Evolutionary conservation across 1,284 basidiomycete species (phyloP).

Genomic region (Apiotrichum porosum): DNA sequence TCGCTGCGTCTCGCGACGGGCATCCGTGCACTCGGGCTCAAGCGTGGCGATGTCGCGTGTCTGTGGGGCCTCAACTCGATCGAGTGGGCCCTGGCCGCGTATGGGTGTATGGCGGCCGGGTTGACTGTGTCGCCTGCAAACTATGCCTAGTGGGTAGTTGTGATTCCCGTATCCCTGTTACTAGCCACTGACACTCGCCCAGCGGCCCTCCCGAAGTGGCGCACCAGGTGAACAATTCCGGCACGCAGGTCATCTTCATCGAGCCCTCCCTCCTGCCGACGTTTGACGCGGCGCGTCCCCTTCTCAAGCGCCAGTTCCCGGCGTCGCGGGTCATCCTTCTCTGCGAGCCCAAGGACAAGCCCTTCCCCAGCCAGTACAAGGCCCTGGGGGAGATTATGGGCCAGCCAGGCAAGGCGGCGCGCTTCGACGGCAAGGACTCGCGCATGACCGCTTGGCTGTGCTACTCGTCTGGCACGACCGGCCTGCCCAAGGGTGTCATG

Average conservation of each 20-base stretch:
- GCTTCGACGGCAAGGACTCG: conserved; percentile 5
- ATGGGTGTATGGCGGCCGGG: conserved; percentile 52
- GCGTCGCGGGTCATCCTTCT: conserved; percentile 14
- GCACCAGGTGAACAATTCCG: conserved; percentile 53
- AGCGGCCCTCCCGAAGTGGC: conserved; percentile 43
- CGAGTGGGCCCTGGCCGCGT: conserved; percentile 60
- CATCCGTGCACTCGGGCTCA: conserved; percentile 40
- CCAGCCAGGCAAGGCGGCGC: conserved; percentile 1
- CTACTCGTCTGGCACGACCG: conserved; percentile 61
- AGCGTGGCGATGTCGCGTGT: conserved; percentile 33
- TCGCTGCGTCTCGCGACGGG: conserved; percentile 59
- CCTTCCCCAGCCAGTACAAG: conserved; percentile 7
- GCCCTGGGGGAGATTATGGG: conserved; percentile 8
- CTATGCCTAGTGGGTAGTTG: conserved; percentile 36
- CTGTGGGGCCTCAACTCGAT: conserved; percentile 55
- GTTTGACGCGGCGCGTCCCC: conserved; percentile 22
- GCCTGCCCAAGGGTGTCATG: conserved; percentile 47
- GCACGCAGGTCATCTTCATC: conserved; percentile 56
- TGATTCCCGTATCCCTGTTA: background rate
- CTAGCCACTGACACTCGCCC: background rate
- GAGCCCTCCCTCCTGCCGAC: conserved; percentile 54
- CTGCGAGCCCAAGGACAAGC: background rate
- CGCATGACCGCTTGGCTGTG: conserved; percentile 50
- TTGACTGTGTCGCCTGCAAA: conserved; percentile 38
- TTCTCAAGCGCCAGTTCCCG: conserved; percentile 9